A percentile compares a stretch with the other conserved stretches of the same genome.
Conservation (phyloP, 2,329 filamentous ascomycete genomes). For the Fusarium hainanense region DNA sequence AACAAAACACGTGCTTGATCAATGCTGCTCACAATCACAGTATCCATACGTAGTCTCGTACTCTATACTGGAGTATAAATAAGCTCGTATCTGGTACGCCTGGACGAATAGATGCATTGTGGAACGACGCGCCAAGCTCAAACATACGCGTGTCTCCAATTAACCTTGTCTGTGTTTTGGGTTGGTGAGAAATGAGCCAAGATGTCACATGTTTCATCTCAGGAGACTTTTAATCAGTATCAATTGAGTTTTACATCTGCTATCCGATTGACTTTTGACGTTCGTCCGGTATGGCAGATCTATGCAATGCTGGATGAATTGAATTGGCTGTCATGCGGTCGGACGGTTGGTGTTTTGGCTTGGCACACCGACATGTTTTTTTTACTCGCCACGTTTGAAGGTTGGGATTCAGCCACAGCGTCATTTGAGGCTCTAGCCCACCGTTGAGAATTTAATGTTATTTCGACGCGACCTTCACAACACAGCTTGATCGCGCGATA, state of each 20-base stretch:
- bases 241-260: not conserved
- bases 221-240: not conserved
- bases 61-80: not conserved
- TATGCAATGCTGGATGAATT: not conserved
- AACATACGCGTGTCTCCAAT: conserved; percentile 20
- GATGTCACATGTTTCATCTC: conserved; percentile 21
- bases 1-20: not conserved
- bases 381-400: not conserved
- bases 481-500: too few relatives aligned
- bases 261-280: not conserved
- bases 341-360: not conserved
- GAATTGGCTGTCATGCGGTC: not conserved
- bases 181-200: conserved; percentile 14
- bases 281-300: not conserved
- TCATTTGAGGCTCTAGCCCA: not conserved
- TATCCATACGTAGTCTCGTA: too few relatives aligned
- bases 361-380: not conserved
- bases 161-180: conserved; percentile 17
- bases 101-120: not conserved
- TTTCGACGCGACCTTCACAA: not conserved
- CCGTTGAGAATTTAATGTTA: not conserved
- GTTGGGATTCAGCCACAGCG: not conserved
- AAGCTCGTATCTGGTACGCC: not conserved
- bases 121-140: conserved; percentile 8
- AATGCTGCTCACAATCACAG: not conserved